phyloP scores from a whole-genome alignment of 805 yeast species.

The Kodamaea fukazawae region DNA sequence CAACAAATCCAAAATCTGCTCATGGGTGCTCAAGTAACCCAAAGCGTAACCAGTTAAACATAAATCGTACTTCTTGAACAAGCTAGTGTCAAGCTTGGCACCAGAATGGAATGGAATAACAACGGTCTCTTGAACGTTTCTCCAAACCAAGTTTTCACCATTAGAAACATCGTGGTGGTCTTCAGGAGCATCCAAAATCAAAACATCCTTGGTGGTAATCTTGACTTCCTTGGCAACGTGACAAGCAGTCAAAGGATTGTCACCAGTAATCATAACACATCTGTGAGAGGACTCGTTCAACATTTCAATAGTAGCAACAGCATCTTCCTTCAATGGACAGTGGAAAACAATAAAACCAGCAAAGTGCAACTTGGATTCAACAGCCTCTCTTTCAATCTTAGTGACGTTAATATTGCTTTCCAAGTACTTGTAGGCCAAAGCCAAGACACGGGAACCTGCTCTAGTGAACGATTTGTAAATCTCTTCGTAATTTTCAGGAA shows the following conservation, averaged over 20 bases:
- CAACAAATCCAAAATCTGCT: conserved; percentile 68
- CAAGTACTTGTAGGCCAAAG: conserved; percentile 82
- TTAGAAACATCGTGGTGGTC: conserved; percentile 50
- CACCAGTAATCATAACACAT: conserved; percentile 97
- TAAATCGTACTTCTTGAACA: conserved; percentile 71
- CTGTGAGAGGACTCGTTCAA: conserved; percentile 93
- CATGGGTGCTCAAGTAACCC: conserved; percentile 59
- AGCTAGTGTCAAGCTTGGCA: conserved; percentile 51
- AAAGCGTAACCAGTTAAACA: conserved; percentile 94
- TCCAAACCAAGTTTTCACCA: conserved; percentile 70
- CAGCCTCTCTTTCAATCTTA: conserved; percentile 66
- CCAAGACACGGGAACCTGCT: conserved; percentile 94
- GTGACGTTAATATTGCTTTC: conserved; percentile 50
- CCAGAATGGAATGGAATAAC: conserved; percentile 64
- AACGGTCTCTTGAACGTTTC: conserved; percentile 75
- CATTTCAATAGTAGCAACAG: conserved; percentile 86
- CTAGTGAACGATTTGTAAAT: conserved; percentile 88
- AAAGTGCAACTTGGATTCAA: conserved; percentile 73
- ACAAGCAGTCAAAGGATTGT: conserved; percentile 96
- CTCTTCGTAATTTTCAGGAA: conserved; percentile 80
- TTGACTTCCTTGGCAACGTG: conserved; percentile 94
- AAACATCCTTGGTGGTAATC: conserved; percentile 77
- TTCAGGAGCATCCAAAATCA: conserved; percentile 84
- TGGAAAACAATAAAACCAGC: conserved; percentile 96
- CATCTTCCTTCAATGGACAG: conserved; percentile 94